Percentiles rank a stretch among this genome's conserved stretches.
These are phyloP conservation scores for Spergularia azorica DNA, from an alignment of 179 eudicot species.

Conservation along the genomic window DNA sequence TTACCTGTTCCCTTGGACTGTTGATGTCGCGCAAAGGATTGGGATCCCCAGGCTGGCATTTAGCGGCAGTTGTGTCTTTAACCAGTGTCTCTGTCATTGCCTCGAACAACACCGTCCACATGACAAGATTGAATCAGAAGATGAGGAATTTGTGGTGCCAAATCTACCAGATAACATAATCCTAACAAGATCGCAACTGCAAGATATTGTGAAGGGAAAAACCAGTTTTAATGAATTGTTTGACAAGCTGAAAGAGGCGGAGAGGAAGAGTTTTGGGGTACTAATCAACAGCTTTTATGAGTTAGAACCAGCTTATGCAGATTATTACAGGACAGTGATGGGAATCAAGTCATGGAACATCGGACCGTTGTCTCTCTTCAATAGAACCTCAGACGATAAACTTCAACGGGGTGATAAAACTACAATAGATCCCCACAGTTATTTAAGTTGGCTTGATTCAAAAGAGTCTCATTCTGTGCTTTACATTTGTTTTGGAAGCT, in stretches of 20 bases:
- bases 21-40: constrained; percentile 35
- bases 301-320: constrained; percentile 35
- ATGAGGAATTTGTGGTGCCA: constrained; percentile 41
- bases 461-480: constrained; percentile 37
- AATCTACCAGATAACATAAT: constrained; percentile 37
- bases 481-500: constrained; percentile 57
- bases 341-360: constrained; percentile 46
- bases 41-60: constrained; percentile 45
- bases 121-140: constrained; percentile 31
- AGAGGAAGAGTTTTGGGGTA: constrained; percentile 42
- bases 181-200: constrained; percentile 44
- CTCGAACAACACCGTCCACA: constrained; percentile 36
- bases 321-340: constrained; percentile 32
- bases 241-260: constrained; percentile 38
- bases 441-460: constrained; percentile 46
- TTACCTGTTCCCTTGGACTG: constrained; percentile 51
- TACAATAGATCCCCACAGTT: constrained; percentile 21
- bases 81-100: constrained; percentile 32
- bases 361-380: constrained; percentile 39
- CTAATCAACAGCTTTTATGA: constrained; percentile 45
- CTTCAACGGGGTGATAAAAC: constrained; percentile 28
- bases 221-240: constrained; percentile 33
- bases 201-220: constrained; percentile 36
- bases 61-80: constrained; percentile 41
- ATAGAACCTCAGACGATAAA: constrained; percentile 19